phyloP scores from a whole-genome alignment of 306 rosid species.

The Cercis canadensis region DNA sequence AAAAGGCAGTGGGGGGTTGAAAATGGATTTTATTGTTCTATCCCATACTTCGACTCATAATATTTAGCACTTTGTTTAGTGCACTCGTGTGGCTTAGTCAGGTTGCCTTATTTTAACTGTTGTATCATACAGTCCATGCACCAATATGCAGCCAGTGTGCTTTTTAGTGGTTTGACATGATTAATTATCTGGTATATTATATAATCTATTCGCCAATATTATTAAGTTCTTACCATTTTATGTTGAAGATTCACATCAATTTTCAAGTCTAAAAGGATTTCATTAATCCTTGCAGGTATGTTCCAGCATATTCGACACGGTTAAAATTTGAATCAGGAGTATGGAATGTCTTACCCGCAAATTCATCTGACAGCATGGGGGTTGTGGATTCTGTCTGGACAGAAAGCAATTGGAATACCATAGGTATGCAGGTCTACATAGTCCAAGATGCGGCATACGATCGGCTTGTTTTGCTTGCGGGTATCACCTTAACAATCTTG shows the following conservation, averaged over 20 bases:
- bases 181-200: background rate
- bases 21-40: conserved; percentile 16
- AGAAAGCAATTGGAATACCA: conserved; percentile 90
- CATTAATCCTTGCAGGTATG: conserved; percentile 64
- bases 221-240: background rate
- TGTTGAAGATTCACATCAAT: background rate
- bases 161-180: too few species aligned
- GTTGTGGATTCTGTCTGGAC: conserved; percentile 84
- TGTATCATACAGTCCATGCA: background rate
- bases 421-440: conserved; percentile 74
- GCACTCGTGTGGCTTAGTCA: background rate
- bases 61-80: background rate
- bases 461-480: conserved; percentile 67
- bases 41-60: background rate
- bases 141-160: conserved; percentile 10
- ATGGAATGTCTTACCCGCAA: conserved; percentile 78
- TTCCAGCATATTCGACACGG: conserved; percentile 92
- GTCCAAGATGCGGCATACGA: conserved; percentile 68
- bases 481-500: conserved; percentile 65
- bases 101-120: background rate
- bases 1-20: too few species aligned
- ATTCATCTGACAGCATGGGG: conserved; percentile 78
- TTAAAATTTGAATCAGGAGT: conserved; percentile 68
- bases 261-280: conserved; percentile 25
- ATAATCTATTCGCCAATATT: too few species aligned